phyloP scores from a whole-genome alignment of 2,329 filamentous ascomycete species.

The Aspergillus felis region DNA sequence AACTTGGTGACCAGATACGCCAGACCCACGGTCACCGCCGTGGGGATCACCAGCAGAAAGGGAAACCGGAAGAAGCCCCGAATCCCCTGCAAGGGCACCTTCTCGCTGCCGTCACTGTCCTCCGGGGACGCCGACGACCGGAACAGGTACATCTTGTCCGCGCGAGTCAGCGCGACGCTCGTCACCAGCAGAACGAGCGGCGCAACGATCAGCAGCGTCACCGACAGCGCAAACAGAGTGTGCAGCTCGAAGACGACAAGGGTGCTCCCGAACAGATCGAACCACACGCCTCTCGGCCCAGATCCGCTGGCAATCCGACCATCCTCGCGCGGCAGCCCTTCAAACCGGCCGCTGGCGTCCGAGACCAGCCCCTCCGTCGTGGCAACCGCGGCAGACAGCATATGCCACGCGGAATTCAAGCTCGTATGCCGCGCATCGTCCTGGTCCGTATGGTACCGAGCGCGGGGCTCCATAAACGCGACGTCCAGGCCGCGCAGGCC shows the following conservation, averaged over 20 bases:
- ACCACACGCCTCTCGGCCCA: constrained; percentile 77
- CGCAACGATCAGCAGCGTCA: constrained; percentile 75
- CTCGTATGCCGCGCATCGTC: constrained; percentile 77
- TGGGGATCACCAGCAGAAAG: constrained; percentile 65
- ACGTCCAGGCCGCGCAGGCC: constrained; percentile 87
- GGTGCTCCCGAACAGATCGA: constrained; percentile 77
- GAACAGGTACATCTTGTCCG: constrained; percentile 87
- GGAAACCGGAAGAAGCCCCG: constrained; percentile 83
- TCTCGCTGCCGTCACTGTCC: constrained; percentile 50
- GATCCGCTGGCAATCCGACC: constrained; percentile 64
- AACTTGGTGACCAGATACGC: constrained; percentile 74
- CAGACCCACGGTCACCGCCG: constrained; percentile 64
- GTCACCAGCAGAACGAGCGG: constrained; percentile 69
- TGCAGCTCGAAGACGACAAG: constrained; percentile 77
- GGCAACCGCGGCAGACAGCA: constrained; percentile 78
- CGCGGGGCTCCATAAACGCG: constrained; percentile 82
- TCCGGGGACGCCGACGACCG: constrained; percentile 61
- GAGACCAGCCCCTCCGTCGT: constrained; percentile 69
- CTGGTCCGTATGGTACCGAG: constrained; percentile 85
- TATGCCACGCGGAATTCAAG: constrained; percentile 75
- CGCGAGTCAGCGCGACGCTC: constrained; percentile 63
- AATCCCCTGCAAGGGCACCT: constrained; percentile 67
- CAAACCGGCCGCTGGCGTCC: constrained; percentile 64
- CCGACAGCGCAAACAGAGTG: constrained; percentile 82
- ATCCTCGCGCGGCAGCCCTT: constrained; percentile 53